A percentile compares a stretch with the other conserved stretches of the same genome.
phyloP scores from a whole-genome alignment of 148 eudicot species.

The Rhododendron vialii region DNA sequence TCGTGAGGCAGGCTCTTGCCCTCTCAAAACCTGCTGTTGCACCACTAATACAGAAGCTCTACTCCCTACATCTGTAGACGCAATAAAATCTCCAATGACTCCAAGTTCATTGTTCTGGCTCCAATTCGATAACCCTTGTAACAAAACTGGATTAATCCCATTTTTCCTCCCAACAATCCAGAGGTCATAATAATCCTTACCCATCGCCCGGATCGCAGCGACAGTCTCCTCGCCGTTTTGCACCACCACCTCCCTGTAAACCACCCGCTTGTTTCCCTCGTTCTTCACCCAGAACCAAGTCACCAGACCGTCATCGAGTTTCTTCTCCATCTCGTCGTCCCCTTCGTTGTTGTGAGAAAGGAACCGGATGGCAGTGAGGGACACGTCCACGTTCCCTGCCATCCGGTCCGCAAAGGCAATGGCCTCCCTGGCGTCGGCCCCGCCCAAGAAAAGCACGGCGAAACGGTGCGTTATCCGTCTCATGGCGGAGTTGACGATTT shows the following conservation, averaged over 20 bases:
- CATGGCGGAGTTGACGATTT: background rate
- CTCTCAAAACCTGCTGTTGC: slow-evolving; percentile 80
- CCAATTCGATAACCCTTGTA: slow-evolving; percentile 63
- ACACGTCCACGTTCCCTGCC: slow-evolving; percentile 38
- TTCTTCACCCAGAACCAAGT: slow-evolving; percentile 92
- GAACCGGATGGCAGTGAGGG: slow-evolving; percentile 58
- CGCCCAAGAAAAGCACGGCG: slow-evolving; percentile 73
- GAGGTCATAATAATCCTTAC: slow-evolving; percentile 37
- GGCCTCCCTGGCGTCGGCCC: slow-evolving; percentile 77
- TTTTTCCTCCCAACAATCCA: slow-evolving; percentile 79
- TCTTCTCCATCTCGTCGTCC: slow-evolving; percentile 55
- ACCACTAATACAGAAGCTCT: slow-evolving; percentile 63
- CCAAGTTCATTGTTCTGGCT: slow-evolving; percentile 63
- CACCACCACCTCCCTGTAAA: slow-evolving; percentile 72
- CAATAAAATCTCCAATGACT: slow-evolving; percentile 61
- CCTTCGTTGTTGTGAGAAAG: slow-evolving; percentile 39
- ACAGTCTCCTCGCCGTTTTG: slow-evolving; percentile 59
- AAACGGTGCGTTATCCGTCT: slow-evolving; percentile 23
- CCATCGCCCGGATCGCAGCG: slow-evolving; percentile 52
- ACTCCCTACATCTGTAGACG: slow-evolving; percentile 45
- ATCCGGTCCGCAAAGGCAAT: slow-evolving; percentile 60
- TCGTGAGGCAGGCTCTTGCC: slow-evolving; percentile 14
- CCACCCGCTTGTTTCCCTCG: slow-evolving; percentile 54
- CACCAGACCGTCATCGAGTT: slow-evolving; percentile 76
- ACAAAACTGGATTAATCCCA: slow-evolving; percentile 56